A percentile compares a stretch with the other conserved stretches of the same genome.
These are phyloP conservation scores for Prunus dulcis DNA, from an alignment of 306 rosid species.

Conservation along the genomic window DNA sequence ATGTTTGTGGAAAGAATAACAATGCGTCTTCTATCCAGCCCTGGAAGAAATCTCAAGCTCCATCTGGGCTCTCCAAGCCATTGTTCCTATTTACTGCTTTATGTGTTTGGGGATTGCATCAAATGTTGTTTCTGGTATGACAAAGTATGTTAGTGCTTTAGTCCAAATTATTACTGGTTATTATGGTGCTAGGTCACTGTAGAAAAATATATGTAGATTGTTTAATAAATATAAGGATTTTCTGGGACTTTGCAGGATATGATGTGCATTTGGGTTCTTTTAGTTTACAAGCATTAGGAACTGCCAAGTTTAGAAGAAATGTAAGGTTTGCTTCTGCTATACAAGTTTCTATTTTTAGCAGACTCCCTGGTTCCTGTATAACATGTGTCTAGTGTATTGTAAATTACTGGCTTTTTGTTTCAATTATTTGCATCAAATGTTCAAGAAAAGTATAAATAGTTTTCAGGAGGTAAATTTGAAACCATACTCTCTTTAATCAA, in stretches of 20 bases:
- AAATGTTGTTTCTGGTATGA: constrained; percentile 5
- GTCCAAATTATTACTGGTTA: constrained; percentile 4
- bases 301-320: constrained; percentile 1
- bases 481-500: no score
- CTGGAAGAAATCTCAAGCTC: constrained; percentile 27
- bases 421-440: no score
- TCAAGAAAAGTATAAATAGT: no score
- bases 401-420: background rate
- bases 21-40: constrained; percentile 25
- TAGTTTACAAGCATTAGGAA: background rate
- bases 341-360: background rate
- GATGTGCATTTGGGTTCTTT: background rate
- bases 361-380: background rate
- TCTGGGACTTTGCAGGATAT: background rate
- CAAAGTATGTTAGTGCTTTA: background rate
- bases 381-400: background rate
- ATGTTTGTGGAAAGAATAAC: constrained; percentile 35
- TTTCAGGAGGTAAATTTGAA: no score
- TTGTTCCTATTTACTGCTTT: constrained; percentile 16
- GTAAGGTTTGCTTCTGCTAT: background rate
- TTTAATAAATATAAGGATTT: background rate
- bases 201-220: background rate
- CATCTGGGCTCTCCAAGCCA: constrained; percentile 16
- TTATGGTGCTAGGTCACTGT: background rate
- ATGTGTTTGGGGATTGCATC: constrained; percentile 24